Percentiles rank a stretch among this genome's conserved stretches.
phyloP scores from a whole-genome alignment of 768 basidiomycete species.

The Psilocybe subaeruginosa region DNA sequence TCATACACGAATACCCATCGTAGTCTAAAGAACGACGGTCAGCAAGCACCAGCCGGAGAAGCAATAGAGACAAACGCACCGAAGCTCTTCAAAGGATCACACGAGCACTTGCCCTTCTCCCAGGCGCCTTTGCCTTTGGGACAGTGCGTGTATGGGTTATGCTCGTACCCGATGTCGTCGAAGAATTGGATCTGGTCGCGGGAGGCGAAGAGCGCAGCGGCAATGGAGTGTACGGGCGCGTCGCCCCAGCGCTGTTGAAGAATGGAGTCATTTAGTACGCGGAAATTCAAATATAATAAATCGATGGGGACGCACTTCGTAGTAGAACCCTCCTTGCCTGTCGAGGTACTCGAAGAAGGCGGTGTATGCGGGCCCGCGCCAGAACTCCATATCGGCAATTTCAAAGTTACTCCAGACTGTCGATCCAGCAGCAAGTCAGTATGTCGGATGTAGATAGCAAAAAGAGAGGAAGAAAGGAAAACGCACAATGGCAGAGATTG shows the following conservation, averaged over 20 bases:
- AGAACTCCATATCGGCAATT: constrained; percentile 68
- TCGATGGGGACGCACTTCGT: constrained; percentile 50
- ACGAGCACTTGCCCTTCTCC: constrained; percentile 64
- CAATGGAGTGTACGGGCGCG: constrained; percentile 73
- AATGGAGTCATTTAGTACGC: background rate
- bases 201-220: constrained; percentile 58
- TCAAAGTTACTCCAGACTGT: constrained; percentile 72
- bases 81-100: constrained; percentile 58
- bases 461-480: constrained; percentile 11
- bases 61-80: constrained; percentile 38
- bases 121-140: constrained; percentile 48
- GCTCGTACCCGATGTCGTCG: constrained; percentile 77
- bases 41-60: background rate
- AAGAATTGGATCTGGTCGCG: constrained; percentile 75
- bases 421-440: background rate
- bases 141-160: constrained; percentile 77
- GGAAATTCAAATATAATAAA: background rate
- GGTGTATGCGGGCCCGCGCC: constrained; percentile 65
- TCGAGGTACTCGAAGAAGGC: constrained; percentile 72
- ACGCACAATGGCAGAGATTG: constrained; percentile 74
- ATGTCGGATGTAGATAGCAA: background rate
- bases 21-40: constrained; percentile 42
- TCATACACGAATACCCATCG: constrained; percentile 60
- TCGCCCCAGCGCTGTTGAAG: constrained; percentile 49
- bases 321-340: constrained; percentile 65